Evolutionary conservation across 305 asterid genomes (phyloP).

Genomic region (Rubia peregrina): DNA sequence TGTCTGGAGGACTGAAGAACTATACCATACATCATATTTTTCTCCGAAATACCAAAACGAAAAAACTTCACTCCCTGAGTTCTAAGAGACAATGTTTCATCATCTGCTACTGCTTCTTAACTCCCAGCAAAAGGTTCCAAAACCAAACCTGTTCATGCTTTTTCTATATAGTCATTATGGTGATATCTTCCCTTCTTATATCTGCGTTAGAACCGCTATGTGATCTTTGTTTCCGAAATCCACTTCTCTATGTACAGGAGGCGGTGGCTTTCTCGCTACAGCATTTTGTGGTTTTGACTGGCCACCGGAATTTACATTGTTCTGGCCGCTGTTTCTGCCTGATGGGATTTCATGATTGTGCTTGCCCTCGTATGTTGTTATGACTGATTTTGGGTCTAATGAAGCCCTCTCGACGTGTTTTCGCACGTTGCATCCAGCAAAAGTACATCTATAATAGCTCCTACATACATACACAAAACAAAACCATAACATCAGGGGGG

Average conservation of each 20-base stretch:
- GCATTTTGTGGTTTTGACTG: slow-evolving; percentile 33
- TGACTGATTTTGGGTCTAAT: slow-evolving; percentile 67
- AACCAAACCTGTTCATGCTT: slow-evolving; percentile 13
- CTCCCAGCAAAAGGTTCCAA: slow-evolving; percentile 6
- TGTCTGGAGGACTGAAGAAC: slow-evolving; percentile 1
- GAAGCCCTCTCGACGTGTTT: slow-evolving; percentile 94
- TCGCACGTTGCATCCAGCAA: slow-evolving; percentile 82
- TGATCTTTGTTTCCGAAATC: slow-evolving; percentile 31
- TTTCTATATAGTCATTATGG: slow-evolving; percentile 20
- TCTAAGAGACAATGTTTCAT: background rate
- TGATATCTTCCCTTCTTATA: slow-evolving; percentile 50
- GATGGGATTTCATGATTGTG: slow-evolving; percentile 74
- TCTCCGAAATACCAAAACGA: background rate
- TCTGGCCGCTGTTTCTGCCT: slow-evolving; percentile 37
- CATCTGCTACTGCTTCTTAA: slow-evolving; percentile 2
- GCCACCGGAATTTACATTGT: slow-evolving; percentile 11
- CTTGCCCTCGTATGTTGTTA: slow-evolving; percentile 87
- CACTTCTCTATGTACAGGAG: slow-evolving; percentile 28
- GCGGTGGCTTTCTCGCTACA: slow-evolving; percentile 28
- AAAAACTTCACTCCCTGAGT: background rate
- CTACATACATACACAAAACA: slow-evolving; percentile 32
- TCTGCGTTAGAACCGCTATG: slow-evolving; percentile 42
- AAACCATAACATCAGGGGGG: background rate
- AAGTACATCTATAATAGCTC: slow-evolving; percentile 91
- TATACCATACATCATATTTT: slow-evolving; percentile 7